Conservation (phyloP, 139 green algal species). For the Chlorella sp. region DNA sequence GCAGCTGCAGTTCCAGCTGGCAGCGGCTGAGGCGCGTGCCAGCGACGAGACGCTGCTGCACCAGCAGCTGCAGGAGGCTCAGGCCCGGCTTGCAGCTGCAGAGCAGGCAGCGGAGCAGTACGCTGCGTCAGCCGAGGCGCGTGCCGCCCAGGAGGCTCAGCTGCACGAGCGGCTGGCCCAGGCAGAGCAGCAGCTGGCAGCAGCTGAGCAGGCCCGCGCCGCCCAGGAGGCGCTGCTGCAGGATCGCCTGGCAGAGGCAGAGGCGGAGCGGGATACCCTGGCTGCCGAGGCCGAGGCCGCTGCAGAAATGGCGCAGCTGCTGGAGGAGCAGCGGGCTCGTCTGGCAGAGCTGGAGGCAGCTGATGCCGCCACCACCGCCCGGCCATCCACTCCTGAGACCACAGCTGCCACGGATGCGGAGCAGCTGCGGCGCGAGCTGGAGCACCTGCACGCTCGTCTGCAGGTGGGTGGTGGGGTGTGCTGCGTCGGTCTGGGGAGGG, state of each 20-base stretch:
- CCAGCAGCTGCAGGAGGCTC: neutral
- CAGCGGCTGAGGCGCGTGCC: neutral
- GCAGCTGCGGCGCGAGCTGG: constrained; percentile 13
- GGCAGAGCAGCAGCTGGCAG: neutral
- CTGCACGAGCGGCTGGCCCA: too few relatives aligned
- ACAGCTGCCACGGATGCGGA: neutral
- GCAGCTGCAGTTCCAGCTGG: neutral
- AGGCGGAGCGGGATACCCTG: neutral
- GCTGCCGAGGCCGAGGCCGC: neutral
- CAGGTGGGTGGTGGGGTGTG: neutral
- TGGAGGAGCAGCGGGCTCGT: neutral
- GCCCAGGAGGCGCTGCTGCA: neutral
- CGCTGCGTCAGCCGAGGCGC: neutral
- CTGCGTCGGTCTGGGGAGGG: too few relatives aligned
- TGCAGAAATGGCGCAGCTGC: neutral
- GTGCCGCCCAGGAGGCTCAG: too few relatives aligned
- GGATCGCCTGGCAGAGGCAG: neutral
- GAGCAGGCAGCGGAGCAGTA: neutral
- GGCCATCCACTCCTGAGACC: neutral
- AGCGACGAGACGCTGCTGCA: neutral
- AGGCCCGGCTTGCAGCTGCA: too few relatives aligned
- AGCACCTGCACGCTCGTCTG: neutral
- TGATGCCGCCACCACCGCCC: neutral
- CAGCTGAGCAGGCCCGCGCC: neutral
- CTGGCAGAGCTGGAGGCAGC: neutral